Conservation (phyloP, 2,329 filamentous ascomycete genomes). For the Microdochium nivale region DNA sequence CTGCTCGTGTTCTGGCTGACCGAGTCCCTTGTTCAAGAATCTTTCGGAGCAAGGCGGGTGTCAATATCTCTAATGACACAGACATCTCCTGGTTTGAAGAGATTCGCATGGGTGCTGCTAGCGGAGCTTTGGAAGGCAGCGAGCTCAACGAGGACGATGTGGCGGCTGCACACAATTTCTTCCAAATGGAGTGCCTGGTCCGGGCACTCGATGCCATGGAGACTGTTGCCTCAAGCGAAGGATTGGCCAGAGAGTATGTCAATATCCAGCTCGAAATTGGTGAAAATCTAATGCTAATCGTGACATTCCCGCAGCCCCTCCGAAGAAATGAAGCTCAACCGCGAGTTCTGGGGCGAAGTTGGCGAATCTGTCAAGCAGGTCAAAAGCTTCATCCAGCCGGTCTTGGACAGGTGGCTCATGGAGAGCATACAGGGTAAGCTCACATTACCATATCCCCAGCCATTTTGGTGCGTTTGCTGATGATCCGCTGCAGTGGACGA, state of each 20-base stretch:
- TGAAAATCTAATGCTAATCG: neutral
- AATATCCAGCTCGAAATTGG: too few species aligned
- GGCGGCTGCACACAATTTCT: slow-evolving; percentile 49
- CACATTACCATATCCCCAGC: neutral
- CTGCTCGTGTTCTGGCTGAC: slow-evolving; percentile 43
- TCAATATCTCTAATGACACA: slow-evolving; percentile 22
- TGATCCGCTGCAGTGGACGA: slow-evolving; percentile 34
- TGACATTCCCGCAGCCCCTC: slow-evolving; percentile 15
- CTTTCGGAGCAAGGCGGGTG: slow-evolving; percentile 26
- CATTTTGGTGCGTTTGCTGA: slow-evolving; percentile 1
- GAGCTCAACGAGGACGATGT: slow-evolving; percentile 32
- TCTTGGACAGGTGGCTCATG: slow-evolving; percentile 59
- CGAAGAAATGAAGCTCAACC: slow-evolving; percentile 14
- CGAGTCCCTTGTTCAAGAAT: slow-evolving; percentile 42
- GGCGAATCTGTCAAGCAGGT: slow-evolving; percentile 43
- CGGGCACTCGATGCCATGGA: slow-evolving; percentile 60
- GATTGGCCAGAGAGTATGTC: slow-evolving; percentile 43
- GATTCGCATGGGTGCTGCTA: slow-evolving; percentile 10
- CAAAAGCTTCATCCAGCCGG: slow-evolving; percentile 47
- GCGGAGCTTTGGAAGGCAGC: slow-evolving; percentile 21
- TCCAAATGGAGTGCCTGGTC: slow-evolving; percentile 61
- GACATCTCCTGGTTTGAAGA: slow-evolving; percentile 22
- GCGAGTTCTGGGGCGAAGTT: slow-evolving; percentile 46
- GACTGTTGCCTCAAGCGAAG: slow-evolving; percentile 49
- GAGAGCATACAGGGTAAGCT: slow-evolving; percentile 44